A percentile compares a stretch with the other conserved stretches of the same genome.
These are phyloP conservation scores for Grammothele lineata DNA, from an alignment of 768 basidiomycete genomes.

Conservation along the genomic window DNA sequence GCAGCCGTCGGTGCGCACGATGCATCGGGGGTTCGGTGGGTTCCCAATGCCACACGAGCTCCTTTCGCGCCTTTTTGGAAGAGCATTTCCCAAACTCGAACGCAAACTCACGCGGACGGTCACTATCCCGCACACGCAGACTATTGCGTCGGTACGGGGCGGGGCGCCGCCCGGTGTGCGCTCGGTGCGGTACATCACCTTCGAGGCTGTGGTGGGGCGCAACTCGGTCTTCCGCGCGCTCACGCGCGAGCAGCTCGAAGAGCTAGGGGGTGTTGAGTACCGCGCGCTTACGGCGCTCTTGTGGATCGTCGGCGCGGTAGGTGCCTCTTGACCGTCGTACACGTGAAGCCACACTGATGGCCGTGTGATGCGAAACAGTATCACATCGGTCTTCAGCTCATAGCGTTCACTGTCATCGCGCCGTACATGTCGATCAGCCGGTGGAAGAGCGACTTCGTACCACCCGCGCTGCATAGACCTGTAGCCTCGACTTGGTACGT, in stretches of 20 bases:
- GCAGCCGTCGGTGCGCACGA: slow-evolving; percentile 19
- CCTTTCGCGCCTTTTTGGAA: slow-evolving; percentile 42
- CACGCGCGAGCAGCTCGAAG: slow-evolving; percentile 80
- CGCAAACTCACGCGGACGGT: slow-evolving; percentile 60
- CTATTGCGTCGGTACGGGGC: slow-evolving; percentile 45
- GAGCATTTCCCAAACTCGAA: slow-evolving; percentile 60
- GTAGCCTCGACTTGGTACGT: slow-evolving; percentile 64
- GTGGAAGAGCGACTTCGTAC: slow-evolving; percentile 59
- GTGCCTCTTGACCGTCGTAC: slow-evolving; percentile 25
- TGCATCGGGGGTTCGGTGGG: slow-evolving; percentile 58
- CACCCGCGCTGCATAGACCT: slow-evolving; percentile 51
- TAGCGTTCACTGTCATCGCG: slow-evolving; percentile 69
- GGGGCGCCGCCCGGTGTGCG: slow-evolving; percentile 35
- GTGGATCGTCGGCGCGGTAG: slow-evolving; percentile 73
- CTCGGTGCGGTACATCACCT: slow-evolving; percentile 76
- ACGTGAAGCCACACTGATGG: background rate
- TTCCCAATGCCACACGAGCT: slow-evolving; percentile 70
- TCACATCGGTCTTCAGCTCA: slow-evolving; percentile 64
- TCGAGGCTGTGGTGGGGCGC: slow-evolving; percentile 78
- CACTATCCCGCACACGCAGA: slow-evolving; percentile 70
- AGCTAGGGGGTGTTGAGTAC: slow-evolving; percentile 93
- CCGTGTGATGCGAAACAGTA: slow-evolving; percentile 49
- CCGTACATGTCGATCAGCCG: slow-evolving; percentile 66
- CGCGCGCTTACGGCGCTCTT: slow-evolving; percentile 75
- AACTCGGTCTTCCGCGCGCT: slow-evolving; percentile 72